phyloP scores from a whole-genome alignment of 2,329 filamentous ascomycete genomes.

The Diaporthe citri region DNA sequence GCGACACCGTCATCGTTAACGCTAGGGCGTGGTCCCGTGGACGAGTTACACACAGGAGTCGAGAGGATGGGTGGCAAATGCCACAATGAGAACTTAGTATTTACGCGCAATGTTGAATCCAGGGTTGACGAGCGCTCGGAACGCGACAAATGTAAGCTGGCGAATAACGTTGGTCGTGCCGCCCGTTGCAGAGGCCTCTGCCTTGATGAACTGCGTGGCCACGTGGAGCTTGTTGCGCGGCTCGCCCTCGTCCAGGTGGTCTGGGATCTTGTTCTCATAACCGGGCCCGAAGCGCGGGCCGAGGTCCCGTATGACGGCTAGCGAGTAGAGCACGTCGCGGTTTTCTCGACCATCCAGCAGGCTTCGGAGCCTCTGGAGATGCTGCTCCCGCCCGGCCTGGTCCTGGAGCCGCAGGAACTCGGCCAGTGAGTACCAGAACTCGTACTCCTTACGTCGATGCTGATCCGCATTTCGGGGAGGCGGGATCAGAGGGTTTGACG shows the following conservation, averaged over 20 bases:
- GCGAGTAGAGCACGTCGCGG: constrained; percentile 89
- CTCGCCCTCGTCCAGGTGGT: constrained; percentile 75
- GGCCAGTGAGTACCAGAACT: constrained; percentile 87
- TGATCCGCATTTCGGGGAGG: constrained; percentile 64
- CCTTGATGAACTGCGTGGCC: constrained; percentile 77
- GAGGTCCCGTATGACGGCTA: constrained; percentile 83
- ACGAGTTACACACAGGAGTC: neutral
- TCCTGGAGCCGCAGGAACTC: constrained; percentile 76
- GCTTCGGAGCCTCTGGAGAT: constrained; percentile 74
- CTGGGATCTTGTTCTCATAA: constrained; percentile 67
- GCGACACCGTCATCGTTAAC: neutral
- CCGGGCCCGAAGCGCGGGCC: constrained; percentile 74
- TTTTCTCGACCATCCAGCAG: constrained; percentile 86
- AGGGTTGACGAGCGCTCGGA: constrained; percentile 69
- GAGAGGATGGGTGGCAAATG: neutral
- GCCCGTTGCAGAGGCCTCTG: constrained; percentile 72
- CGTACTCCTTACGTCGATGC: constrained; percentile 72
- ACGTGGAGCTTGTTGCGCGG: constrained; percentile 76
- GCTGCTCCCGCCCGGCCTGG: constrained; percentile 73
- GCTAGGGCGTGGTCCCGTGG: neutral
- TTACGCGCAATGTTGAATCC: constrained; percentile 63
- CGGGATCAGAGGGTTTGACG: constrained; percentile 66
- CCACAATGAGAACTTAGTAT: neutral
- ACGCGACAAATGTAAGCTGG: constrained; percentile 76
- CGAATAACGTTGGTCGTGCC: constrained; percentile 81